Evolutionary conservation across 768 basidiomycete species (phyloP).

Genomic region (Lyophyllum shimeji): DNA sequence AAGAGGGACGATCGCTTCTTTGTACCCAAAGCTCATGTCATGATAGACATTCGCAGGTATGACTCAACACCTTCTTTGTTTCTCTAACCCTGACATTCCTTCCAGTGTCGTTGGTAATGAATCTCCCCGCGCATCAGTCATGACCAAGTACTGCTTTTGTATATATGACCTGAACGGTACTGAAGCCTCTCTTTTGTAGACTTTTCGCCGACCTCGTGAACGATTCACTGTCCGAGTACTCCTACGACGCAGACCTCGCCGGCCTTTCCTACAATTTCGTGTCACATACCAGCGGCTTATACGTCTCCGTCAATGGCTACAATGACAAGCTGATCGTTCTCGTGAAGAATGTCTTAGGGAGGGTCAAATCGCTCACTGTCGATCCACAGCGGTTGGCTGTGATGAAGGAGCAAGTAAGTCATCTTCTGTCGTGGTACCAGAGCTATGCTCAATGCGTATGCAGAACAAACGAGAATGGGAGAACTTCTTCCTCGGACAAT

Average conservation of each 20-base stretch:
- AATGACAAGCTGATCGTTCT: constrained; percentile 88
- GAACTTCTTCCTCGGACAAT: constrained; percentile 86
- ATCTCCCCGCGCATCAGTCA: constrained; percentile 68
- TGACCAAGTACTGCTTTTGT: constrained; percentile 57
- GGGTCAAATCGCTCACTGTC: constrained; percentile 62
- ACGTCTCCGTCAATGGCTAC: constrained; percentile 75
- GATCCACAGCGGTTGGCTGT: constrained; percentile 73
- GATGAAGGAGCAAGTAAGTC: constrained; percentile 77
- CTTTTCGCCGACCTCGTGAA: constrained; percentile 83
- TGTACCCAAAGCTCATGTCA: constrained; percentile 84
- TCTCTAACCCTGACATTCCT: constrained; percentile 2
- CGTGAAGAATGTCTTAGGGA: constrained; percentile 67
- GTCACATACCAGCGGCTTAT: constrained; percentile 63
- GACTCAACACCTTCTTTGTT: constrained; percentile 6
- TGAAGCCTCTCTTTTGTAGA: constrained; percentile 33
- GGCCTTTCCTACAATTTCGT: constrained; percentile 76
- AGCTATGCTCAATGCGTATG: constrained; percentile 2
- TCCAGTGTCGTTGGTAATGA: constrained; percentile 55
- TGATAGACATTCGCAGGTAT: constrained; percentile 77
- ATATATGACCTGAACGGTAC: background rate
- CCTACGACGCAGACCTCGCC: constrained; percentile 92
- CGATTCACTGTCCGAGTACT: constrained; percentile 86
- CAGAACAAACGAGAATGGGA: constrained; percentile 78
- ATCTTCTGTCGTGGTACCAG: background rate
- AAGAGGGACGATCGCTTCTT: constrained; percentile 98